A percentile compares a stretch with the other conserved stretches of the same genome.
Conservation (phyloP, 2,329 filamentous ascomycete species). For the Phyllosticta citribraziliensis region DNA sequence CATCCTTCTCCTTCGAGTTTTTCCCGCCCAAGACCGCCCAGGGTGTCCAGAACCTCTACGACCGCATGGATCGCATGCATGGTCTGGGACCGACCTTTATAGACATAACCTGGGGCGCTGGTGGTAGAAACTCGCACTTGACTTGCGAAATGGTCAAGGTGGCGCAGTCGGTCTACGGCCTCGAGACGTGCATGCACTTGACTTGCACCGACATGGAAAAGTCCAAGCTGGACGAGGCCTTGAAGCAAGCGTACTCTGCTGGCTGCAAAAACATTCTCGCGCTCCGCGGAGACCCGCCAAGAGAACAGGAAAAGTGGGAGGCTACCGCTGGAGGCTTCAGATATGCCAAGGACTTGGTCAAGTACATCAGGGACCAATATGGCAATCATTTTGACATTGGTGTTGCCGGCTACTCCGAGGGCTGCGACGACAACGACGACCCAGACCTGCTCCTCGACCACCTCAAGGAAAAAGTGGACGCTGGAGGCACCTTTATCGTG, state of each 20-base stretch:
- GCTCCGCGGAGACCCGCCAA: conserved; percentile 81
- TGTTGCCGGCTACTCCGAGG: conserved; percentile 92
- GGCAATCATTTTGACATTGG: conserved; percentile 90
- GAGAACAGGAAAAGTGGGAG: conserved; percentile 90
- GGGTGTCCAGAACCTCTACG: conserved; percentile 98
- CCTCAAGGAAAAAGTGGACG: conserved; percentile 94
- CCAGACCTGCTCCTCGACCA: conserved; percentile 79
- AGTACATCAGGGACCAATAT: conserved; percentile 69
- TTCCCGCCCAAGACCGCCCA: conserved; percentile 96
- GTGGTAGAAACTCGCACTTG: conserved; percentile 79
- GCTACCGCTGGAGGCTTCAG: conserved; percentile 77
- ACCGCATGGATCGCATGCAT: conserved; percentile 99
- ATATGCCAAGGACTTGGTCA: conserved; percentile 85
- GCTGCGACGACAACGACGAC: conserved; percentile 85
- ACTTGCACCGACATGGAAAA: conserved; percentile 97
- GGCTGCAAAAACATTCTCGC: conserved; percentile 97
- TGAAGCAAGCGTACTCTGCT: conserved; percentile 80
- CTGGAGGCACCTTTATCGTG: conserved; percentile 85
- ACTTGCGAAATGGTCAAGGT: conserved; percentile 97
- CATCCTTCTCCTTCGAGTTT: conserved; percentile 98
- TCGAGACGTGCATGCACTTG: conserved; percentile 98
- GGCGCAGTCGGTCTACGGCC: conserved; percentile 85
- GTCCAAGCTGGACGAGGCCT: conserved; percentile 80
- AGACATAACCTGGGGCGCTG: conserved; percentile 97
- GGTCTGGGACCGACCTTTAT: conserved; percentile 89